phyloP scores from a whole-genome alignment of 2,329 filamentous ascomycete genomes.

The Fusarium staphyleae region DNA sequence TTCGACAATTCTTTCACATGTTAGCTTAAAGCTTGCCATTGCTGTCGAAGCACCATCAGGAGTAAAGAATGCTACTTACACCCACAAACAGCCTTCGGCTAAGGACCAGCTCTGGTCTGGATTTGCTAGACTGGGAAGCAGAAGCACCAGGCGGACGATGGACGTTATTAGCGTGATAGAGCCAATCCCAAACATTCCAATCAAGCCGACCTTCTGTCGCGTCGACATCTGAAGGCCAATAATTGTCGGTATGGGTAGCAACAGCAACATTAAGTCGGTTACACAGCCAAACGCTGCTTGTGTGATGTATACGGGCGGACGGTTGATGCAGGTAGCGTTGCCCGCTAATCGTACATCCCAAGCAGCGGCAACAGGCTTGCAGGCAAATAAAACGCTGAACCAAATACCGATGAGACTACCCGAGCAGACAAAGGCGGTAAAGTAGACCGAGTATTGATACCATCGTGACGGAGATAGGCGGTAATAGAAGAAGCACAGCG shows the following conservation, averaged over 20 bases:
- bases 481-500: slow-evolving; percentile 46
- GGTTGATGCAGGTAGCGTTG: slow-evolving; percentile 51
- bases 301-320: slow-evolving; percentile 54
- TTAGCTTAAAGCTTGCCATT: not conserved
- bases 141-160: slow-evolving; percentile 37
- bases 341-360: slow-evolving; percentile 37
- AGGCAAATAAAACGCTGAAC: slow-evolving; percentile 46
- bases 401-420: slow-evolving; percentile 42
- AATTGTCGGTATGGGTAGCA: slow-evolving; percentile 54
- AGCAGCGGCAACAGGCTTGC: slow-evolving; percentile 41
- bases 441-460: slow-evolving; percentile 41
- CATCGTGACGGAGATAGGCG: slow-evolving; percentile 43
- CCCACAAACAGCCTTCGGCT: slow-evolving; percentile 32
- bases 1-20: slow-evolving; percentile 41
- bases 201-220: slow-evolving; percentile 53
- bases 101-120: slow-evolving; percentile 39
- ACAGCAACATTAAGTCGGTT: slow-evolving; percentile 54
- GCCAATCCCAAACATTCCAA: slow-evolving; percentile 52
- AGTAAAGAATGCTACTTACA: slow-evolving; percentile 9
- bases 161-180: slow-evolving; percentile 44
- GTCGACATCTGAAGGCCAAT: slow-evolving; percentile 51
- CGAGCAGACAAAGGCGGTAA: slow-evolving; percentile 37
- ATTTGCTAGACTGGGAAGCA: slow-evolving; percentile 31
- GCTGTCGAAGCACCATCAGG: too few relatives aligned
- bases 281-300: slow-evolving; percentile 55